Evolutionary conservation across 371 early-diverging fungal genomes (phyloP), one percentile per base, ranked within the genome.

Genomic region (Lichtheimia hyalospora): DNA sequence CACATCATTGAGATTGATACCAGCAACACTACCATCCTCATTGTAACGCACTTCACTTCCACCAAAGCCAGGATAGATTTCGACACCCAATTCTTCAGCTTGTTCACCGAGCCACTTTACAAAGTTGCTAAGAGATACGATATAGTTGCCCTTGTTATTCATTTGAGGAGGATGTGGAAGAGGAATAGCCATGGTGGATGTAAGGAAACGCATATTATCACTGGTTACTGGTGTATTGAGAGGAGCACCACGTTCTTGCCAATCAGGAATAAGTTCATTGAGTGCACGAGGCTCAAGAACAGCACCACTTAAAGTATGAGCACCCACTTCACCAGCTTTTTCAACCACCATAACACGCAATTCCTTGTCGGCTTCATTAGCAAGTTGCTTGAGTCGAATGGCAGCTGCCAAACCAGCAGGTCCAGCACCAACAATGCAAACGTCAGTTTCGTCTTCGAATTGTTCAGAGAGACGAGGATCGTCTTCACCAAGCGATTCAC

Each of bases 81-180:
- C 98, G 34, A 97, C 97, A 34, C 97, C 98, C 27, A 89, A 73
- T 69, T 94, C 96, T 71, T 98, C 99, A 16, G 99, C 99, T 66
- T 94, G 92, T 69, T 96, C 96, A 60, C 96, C 98, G 27, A 98
- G 81, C 99, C 99, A 98, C 71, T 90, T 87, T 53, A 91, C 92
- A 73, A 97, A 92, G 67, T 95, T 89, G 69, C 87, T 92, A 52
- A 98, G 79, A 10, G 95, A 95, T 14, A 98, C 91, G 64, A 98
- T 96, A 75, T 95, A 98, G 74, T 98, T 98, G 55, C 97, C 98
- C 72, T 90, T 77, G 81, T 98, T 98, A 78, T 83, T 86, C 96
- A 97, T 95, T 66, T 93, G 90, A 55, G 97, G 96, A 49, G 98
- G 99, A 57, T 96, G 96, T 40, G 99, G 98, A 40, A 98, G 57